These are phyloP conservation scores for Leptographium radiaticola DNA, from an alignment of 2,329 filamentous ascomycete genomes.

Conservation along the genomic window DNA sequence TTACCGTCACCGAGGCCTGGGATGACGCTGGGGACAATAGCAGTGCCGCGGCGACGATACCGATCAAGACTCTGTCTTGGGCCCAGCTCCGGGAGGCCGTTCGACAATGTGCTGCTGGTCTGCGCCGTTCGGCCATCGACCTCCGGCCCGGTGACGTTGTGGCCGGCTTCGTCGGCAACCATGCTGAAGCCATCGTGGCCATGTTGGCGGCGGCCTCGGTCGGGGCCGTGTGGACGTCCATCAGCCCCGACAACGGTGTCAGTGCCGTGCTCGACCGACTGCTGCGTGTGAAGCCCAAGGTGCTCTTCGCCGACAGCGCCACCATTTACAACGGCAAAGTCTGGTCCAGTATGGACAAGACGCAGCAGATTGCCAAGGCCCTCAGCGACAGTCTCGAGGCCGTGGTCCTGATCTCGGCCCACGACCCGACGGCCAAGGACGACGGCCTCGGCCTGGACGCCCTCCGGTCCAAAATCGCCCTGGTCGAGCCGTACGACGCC, in stretches of 20 bases:
- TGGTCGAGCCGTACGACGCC: slow-evolving; percentile 28
- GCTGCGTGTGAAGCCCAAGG: slow-evolving; percentile 67
- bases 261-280: slow-evolving; percentile 82
- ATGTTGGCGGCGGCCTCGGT: slow-evolving; percentile 75
- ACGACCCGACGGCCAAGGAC: slow-evolving; percentile 12
- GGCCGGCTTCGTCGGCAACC: slow-evolving; percentile 77
- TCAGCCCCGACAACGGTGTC: slow-evolving; percentile 85
- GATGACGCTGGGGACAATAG: slow-evolving; percentile 35
- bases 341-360: slow-evolving; percentile 69
- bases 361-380: slow-evolving; percentile 57
- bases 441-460: slow-evolving; percentile 27
- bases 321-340: slow-evolving; percentile 84
- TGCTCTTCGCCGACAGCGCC: slow-evolving; percentile 80
- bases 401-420: slow-evolving; percentile 60
- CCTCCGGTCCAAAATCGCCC: slow-evolving; percentile 25
- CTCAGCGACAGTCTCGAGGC: slow-evolving; percentile 56
- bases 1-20: slow-evolving; percentile 61
- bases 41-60: slow-evolving; percentile 8
- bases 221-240: slow-evolving; percentile 84
- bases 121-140: slow-evolving; percentile 45
- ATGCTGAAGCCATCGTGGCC: slow-evolving; percentile 72
- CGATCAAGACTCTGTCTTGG: slow-evolving; percentile 48
- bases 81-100: slow-evolving; percentile 66
- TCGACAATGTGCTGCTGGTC: slow-evolving; percentile 54
- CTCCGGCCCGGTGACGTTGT: slow-evolving; percentile 44